Base-by-base conservation (phyloP, 2,329 filamentous ascomycete species). In the Phoma sp. region DNA sequence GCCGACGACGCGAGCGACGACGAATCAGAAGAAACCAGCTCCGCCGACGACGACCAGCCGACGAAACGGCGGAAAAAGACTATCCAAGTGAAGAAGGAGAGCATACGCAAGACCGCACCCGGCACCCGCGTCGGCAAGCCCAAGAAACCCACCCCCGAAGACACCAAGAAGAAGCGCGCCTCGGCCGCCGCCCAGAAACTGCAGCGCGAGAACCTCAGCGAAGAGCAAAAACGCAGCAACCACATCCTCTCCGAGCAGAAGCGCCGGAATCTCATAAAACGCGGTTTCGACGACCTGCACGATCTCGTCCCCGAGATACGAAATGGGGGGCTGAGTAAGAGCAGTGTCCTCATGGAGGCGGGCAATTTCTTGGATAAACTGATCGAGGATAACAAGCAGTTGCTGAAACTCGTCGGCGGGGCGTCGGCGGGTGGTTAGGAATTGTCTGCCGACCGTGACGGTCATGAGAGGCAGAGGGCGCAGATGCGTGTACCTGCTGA, bases 231-330 rank as follows among this genome's bases (percentile, higher is more conserved):
- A 75, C 83, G 91, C 38, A 88, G 87, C 66, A 96, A 96, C 63
- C 91, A 96, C 69, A 95, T 96, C 60, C 82, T 87, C 46, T 95
- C 91, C 46, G 92, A 96, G 71, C 91, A 96, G 76, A 96, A 95
- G 74, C 84, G 92, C 28, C 83, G 92, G 40, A 91, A 91, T 21
- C 79, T 92, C 39, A 93, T 93, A 66, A 89, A 92, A 68, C 84
- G 90, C 61, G 91, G 91, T 0, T 96, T 93, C 64, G 89, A 92
- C 36, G 89, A 93, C 53, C 77, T 96, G n/a, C 85, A 85, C 60
- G 81, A 86, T 23, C 80, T 96, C 18, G 90, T 96, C 0, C 92
- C 92, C 0, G 88, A 87, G 14, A 80, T 96, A 10, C 84, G 83
- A 49, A 87, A 85, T 21, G 89, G 89, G 7, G 89, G 89, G 1